Evolutionary conservation across 352 stramenopile species (phyloP), one percentile per base, ranked within the genome.

Genomic region (Phytophthora pseudosyringae): DNA sequence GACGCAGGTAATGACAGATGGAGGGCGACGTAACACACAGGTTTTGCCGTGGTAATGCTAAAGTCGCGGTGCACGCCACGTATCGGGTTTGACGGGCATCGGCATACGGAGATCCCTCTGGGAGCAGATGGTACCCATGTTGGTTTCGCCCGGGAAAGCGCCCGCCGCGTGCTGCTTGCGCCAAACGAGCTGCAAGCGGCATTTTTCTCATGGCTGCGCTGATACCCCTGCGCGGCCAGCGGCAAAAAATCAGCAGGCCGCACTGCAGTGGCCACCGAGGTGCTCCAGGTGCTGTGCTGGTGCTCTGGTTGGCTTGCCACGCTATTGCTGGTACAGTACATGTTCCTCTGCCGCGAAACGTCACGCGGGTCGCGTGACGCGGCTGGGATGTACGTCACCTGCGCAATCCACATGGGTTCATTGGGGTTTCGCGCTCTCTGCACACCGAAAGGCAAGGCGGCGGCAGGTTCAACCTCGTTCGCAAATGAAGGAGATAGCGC

Each of bases 191-290:
- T n/a, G 35, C 8, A 29, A 40, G 29, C 52, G 1, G 26, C 46
- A 46, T 64, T 64, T 64, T 64, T 65, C 57, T 36, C 57, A 65
- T 51, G 46, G 47, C 57, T 65, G 25, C 47, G 57, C 47, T 57
- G 56, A 56, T 65, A 46, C 54, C 18, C 9, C 39, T 32, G 54
- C 18, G 28, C 10, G 28, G 12, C 38, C 13, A 25, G 45, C 33
- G 29, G 26, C 21, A 49, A 64, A 57, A 64, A 47, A 48, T 62
- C 25, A 49, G 21, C 25, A 8, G 8, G 25, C 35, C 12, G 49
- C 50, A 39, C 7, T 12, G 36, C 21, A 15, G 11, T 56, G 5
- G 18, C 46, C 33, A 35, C 21, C 21, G 21, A 21, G 21, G 21
- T 21, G 21, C 21, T 21, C 21, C 13, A 36, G 11, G 10, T 31